Conservation (phyloP, 73 alveolate species). For the Tetrahymena malaccensis region DNA sequence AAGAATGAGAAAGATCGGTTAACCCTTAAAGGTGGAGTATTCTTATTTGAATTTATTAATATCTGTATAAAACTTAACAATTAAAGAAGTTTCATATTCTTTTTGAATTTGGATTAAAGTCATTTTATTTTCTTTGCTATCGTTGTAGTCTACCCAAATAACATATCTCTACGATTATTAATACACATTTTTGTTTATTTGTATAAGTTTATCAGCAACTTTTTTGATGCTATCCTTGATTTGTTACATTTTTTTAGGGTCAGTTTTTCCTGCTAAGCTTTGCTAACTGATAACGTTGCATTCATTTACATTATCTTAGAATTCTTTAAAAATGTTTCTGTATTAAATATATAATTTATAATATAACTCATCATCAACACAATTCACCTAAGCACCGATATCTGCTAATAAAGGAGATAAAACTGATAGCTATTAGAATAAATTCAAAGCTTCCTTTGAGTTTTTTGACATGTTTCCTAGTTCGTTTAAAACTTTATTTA, state of each 20-base stretch:
- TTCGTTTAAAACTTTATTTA: background rate
- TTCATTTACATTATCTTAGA: background rate
- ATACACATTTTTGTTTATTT: background rate
- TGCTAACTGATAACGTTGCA: background rate
- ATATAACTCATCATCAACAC: background rate
- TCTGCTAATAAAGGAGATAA: background rate
- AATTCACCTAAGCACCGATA: background rate
- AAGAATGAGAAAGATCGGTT: background rate
- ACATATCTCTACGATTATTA: background rate
- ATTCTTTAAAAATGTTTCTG: background rate
- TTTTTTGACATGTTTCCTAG: background rate
- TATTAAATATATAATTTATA: background rate
- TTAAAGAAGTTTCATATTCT: background rate
- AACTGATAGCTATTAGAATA: background rate
- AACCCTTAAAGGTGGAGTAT: background rate
- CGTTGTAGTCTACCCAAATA: background rate
- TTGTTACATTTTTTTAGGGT: background rate
- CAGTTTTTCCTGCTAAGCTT: background rate
- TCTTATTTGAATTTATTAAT: background rate
- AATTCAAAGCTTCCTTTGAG: background rate
- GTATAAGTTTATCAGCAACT: background rate
- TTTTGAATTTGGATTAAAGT: background rate
- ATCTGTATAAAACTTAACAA: background rate
- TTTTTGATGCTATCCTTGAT: background rate
- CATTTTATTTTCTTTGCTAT: background rate